Evolutionary conservation across 331 rosid genomes (phyloP).

Genomic region (Quercus lobata): DNA sequence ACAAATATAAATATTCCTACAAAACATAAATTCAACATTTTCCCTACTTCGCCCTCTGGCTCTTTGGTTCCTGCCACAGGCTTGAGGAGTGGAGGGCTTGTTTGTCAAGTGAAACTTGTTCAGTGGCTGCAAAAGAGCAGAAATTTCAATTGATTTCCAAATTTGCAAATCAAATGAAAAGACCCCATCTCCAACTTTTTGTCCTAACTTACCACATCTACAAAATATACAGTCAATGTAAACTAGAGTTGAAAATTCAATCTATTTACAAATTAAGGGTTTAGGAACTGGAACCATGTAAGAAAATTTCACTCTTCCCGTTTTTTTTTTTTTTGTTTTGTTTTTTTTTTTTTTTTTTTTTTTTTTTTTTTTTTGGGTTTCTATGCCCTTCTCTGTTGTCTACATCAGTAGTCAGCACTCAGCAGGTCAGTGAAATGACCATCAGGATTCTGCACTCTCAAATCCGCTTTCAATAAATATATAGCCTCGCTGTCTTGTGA

Average conservation of each 20-base stretch:
- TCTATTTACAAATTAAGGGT: neutral
- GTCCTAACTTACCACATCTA: neutral
- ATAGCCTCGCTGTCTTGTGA: neutral
- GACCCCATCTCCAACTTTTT: neutral
- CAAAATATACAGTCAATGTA: constrained; percentile 1
- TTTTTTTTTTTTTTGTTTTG: neutral
- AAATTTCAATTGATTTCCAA: neutral
- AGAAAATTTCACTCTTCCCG: neutral
- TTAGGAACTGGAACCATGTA: neutral
- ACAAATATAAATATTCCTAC: too few species aligned
- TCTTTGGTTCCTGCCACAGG: neutral
- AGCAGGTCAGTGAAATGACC: constrained; percentile 28
- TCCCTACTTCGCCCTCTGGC: neutral
- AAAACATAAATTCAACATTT: too few species aligned
- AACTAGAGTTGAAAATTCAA: neutral
- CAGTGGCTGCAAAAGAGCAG: neutral
- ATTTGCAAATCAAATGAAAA: neutral
- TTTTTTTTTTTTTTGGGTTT: neutral
- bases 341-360: neutral
- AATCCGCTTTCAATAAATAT: neutral
- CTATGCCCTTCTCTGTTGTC: neutral
- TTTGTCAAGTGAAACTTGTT: neutral
- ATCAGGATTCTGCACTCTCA: constrained; percentile 4
- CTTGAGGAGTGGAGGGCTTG: neutral
- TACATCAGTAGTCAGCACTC: constrained; percentile 43